phyloP scores from a whole-genome alignment of 495 filamentous ascomycete genomes.

The Talaromyces liani region DNA sequence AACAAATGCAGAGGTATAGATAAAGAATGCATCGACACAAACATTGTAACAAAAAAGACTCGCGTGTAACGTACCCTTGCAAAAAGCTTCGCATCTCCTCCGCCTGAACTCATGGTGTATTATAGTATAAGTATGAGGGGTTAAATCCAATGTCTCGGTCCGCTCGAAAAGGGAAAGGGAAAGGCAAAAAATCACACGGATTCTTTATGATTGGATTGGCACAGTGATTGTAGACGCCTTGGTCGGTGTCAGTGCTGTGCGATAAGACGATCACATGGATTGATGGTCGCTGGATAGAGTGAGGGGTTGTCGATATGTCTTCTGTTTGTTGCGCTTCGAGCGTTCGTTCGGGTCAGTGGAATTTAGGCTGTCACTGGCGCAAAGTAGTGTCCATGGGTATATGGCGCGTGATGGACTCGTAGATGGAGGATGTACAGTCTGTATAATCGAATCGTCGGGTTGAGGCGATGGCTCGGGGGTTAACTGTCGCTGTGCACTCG shows the following conservation, averaged over 20 bases:
- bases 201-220: neutral
- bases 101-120: conserved; percentile 59
- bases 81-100: conserved; percentile 98
- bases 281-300: neutral
- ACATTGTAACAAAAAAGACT: conserved; percentile 7
- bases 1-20: neutral
- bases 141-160: neutral
- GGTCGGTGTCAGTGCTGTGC: neutral
- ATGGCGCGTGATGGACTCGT: neutral
- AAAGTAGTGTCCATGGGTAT: neutral
- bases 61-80: conserved; percentile 71
- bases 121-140: neutral
- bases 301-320: neutral
- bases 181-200: neutral
- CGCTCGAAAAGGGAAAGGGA: neutral
- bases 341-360: neutral
- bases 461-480: neutral
- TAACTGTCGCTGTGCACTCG: neutral
- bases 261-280: conserved; percentile 1
- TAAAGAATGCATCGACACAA: neutral
- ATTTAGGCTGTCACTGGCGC: neutral
- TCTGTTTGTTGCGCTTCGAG: neutral
- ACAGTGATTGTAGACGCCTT: neutral
- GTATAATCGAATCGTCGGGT: neutral
- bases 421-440: neutral